Percentiles rank a stretch among this genome's conserved stretches.
Evolutionary conservation across 495 filamentous ascomycete species (phyloP).

Genomic region (Acidiella bohemica): DNA sequence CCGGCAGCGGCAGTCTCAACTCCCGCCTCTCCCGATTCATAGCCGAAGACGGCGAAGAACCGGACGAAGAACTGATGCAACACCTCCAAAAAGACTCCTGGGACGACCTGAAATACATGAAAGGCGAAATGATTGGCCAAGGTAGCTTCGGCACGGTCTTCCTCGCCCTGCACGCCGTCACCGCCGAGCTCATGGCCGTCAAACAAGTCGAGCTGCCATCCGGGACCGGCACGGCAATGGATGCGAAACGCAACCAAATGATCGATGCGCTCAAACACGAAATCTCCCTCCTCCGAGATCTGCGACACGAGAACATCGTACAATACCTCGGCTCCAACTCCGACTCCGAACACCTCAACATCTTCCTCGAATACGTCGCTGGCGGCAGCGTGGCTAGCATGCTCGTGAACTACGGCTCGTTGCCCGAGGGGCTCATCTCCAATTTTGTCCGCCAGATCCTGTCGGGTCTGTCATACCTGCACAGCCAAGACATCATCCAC

Average conservation of each 20-base stretch:
- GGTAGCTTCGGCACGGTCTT: slow-evolving; percentile 96
- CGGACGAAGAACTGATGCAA: slow-evolving; percentile 42
- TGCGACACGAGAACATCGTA: slow-evolving; percentile 94
- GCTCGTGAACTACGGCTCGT: slow-evolving; percentile 93
- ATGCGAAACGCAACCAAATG: slow-evolving; percentile 93
- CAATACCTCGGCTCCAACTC: slow-evolving; percentile 92
- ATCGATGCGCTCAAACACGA: slow-evolving; percentile 92
- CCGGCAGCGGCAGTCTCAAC: slow-evolving; percentile 49
- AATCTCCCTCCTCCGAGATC: slow-evolving; percentile 82
- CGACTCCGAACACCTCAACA: slow-evolving; percentile 86
- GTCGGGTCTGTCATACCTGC: slow-evolving; percentile 84
- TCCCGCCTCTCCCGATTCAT: slow-evolving; percentile 49
- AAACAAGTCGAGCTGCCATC: slow-evolving; percentile 95
- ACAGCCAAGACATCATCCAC: slow-evolving; percentile 92
- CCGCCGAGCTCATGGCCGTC: slow-evolving; percentile 93
- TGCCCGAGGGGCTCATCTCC: slow-evolving; percentile 83
- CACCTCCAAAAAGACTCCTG: slow-evolving; percentile 87
- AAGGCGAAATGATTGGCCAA: slow-evolving; percentile 90
- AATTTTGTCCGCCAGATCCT: slow-evolving; percentile 97
- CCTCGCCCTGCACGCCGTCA: slow-evolving; percentile 90
- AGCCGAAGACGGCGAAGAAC: slow-evolving; percentile 72
- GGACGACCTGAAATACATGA: slow-evolving; percentile 97
- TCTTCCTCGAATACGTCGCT: slow-evolving; percentile 99
- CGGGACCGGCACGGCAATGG: slow-evolving; percentile 61
- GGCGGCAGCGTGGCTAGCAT: slow-evolving; percentile 95